Evolutionary conservation across 148 eudicot genomes (phyloP).

Genomic region (Linanthus parryae): DNA sequence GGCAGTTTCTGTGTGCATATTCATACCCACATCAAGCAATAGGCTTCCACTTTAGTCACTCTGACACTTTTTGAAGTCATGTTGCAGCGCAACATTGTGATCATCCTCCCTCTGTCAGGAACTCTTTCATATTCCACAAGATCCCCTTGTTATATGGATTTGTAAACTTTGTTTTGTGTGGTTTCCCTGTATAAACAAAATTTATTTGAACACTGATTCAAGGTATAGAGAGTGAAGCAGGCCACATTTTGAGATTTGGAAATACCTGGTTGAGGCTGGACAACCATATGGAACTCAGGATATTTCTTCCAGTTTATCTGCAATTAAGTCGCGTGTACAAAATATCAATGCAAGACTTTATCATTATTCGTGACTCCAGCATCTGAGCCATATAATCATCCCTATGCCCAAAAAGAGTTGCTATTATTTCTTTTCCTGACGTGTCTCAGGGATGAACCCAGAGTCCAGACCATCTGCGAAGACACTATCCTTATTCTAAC

Average conservation of each 20-base stretch:
- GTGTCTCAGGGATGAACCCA: too few species aligned
- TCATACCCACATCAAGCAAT: neutral
- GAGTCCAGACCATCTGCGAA: too few species aligned
- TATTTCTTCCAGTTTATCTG: constrained; percentile 80
- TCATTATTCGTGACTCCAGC: too few species aligned
- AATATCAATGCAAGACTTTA: too few species aligned
- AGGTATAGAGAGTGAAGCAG: neutral
- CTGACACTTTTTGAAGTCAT: neutral
- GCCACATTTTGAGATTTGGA: neutral
- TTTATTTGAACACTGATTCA: too few species aligned
- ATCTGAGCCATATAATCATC: too few species aligned
- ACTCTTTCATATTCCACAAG: constrained; percentile 7
- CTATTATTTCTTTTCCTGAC: too few species aligned
- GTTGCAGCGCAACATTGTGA: neutral
- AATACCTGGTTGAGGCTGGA: constrained; percentile 14
- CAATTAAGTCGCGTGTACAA: constrained; percentile 5
- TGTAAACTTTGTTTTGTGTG: constrained; percentile 1
- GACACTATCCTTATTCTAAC: too few species aligned
- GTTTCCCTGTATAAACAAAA: neutral
- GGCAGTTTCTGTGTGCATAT: neutral
- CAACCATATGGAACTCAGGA: constrained; percentile 55
- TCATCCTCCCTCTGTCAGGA: neutral
- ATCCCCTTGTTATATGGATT: constrained; percentile 10
- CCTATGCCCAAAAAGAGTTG: too few species aligned
- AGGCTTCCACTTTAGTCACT: neutral